These are phyloP conservation scores for Phytophthora sansomeana DNA, from an alignment of 352 stramenopile genomes.

Conservation along the genomic window DNA sequence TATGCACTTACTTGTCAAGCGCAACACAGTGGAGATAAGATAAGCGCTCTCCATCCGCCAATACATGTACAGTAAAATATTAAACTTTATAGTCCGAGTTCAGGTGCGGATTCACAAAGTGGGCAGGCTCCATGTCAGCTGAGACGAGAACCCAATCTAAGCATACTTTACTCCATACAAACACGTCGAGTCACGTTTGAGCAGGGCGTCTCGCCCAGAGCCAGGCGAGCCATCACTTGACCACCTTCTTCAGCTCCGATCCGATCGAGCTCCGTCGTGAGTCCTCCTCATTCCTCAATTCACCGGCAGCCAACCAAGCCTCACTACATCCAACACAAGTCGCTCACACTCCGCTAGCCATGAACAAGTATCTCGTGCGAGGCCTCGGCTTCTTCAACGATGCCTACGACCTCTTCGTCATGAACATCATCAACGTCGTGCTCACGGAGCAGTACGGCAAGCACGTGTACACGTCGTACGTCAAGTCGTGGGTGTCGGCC, in stretches of 20 bases:
- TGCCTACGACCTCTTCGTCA: constrained; percentile 72
- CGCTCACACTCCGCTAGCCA: constrained; percentile 5
- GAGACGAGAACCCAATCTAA: background rate
- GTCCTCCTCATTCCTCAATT: background rate
- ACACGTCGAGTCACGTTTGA: background rate
- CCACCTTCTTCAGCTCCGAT: background rate
- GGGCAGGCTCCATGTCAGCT: background rate
- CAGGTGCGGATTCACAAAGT: background rate
- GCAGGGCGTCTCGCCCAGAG: background rate
- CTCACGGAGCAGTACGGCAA: too few species aligned
- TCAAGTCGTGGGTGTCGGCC: too few species aligned
- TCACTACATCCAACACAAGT: background rate
- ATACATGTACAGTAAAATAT: background rate
- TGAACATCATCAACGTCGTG: constrained; percentile 76
- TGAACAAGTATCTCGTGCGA: constrained; percentile 67
- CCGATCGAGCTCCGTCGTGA: background rate
- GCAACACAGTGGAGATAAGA: too few species aligned
- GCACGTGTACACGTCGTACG: too few species aligned
- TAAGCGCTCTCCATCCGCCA: background rate
- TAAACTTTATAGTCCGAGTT: background rate
- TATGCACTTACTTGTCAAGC: too few species aligned
- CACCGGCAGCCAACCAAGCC: background rate
- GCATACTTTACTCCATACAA: background rate
- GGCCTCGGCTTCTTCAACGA: constrained; percentile 70
- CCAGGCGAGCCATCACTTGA: background rate